Evolutionary conservation across 345 rosid species (phyloP), one percentile per base, ranked within the genome.

Genomic region (Viola odorata): DNA sequence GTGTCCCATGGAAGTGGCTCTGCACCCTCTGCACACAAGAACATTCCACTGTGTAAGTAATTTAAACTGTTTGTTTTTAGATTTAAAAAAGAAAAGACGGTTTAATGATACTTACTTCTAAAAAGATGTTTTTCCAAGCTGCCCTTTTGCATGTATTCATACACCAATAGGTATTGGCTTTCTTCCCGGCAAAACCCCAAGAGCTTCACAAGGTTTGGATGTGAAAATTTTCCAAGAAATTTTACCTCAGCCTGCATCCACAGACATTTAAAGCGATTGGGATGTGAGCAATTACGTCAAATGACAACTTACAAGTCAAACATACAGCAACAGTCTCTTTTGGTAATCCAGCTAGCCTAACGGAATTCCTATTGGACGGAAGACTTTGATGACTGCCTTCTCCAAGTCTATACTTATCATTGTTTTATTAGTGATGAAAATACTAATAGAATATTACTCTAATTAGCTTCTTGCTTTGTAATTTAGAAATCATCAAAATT

Each of bases 121-220:
- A 91, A 89, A 40, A 91, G 87, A 64, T 88, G 96, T 10, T 66
- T 80, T 53, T 91, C 92, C 69, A 91, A 71, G 85, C 95, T 86
- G 6, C 98, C 89, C 63, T 78, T 84, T 11, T 79, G 80, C 81
- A 86, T 79, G 69, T 80, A 77, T 56, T 91, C 92, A 12, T 91
- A 91, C 2, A 91, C 92, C 23, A 89, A 82, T 7, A 88, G 85
- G 72, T 82, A 86, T 5, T 78, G 86, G 0, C 42, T 68, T 1
- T 89, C 92, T 65, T 91, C 96, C 82, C 84, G 78, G 42, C 98
- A 91, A 41, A 86, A 91, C 3, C 98, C 98, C 50, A 91, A 41
- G 2, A 91, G 83, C 66, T 77, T 89, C 36, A 91, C 98, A 14
- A 91, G 73, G 74, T 86, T 91, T 17, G 91, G 91, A 60, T 91